phyloP scores from a whole-genome alignment of 495 filamentous ascomycete genomes.

The Neurospora sublineolata region DNA sequence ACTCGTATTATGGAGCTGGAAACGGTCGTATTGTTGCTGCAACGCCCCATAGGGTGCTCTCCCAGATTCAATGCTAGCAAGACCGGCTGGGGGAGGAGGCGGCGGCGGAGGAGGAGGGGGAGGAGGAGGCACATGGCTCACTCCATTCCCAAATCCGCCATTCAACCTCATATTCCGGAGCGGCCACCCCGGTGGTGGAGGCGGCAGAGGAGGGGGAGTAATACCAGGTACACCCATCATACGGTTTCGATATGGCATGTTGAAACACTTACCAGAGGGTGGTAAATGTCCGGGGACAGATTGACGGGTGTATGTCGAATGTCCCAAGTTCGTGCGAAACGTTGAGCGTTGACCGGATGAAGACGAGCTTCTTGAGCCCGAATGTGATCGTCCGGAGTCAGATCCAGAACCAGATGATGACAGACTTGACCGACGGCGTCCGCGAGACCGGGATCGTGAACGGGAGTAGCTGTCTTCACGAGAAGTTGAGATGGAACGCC shows the following conservation, averaged over 20 bases:
- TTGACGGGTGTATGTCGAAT: neutral
- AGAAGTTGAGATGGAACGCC: constrained; percentile 10
- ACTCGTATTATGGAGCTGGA: neutral
- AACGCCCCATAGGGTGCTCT: neutral
- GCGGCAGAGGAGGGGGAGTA: neutral
- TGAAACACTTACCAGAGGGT: neutral
- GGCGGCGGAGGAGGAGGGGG: neutral
- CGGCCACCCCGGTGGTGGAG: neutral
- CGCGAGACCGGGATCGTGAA: constrained; percentile 24
- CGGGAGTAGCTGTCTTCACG: constrained; percentile 6
- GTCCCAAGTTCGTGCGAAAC: neutral
- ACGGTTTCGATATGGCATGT: neutral
- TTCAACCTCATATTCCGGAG: neutral
- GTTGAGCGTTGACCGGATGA: neutral
- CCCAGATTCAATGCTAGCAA: neutral
- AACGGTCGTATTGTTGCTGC: neutral
- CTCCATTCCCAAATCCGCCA: neutral
- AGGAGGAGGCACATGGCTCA: neutral
- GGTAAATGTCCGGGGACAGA: neutral
- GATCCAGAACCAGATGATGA: neutral
- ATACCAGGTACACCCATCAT: neutral
- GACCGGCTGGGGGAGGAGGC: neutral
- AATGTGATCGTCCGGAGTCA: neutral
- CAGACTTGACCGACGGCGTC: constrained; percentile 1
- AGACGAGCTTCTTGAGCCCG: neutral